A percentile compares a stretch with the other conserved stretches of the same genome.
Evolutionary conservation across 164 flowering plant species (phyloP).

Genomic region (Tinospora cordifolia): DNA sequence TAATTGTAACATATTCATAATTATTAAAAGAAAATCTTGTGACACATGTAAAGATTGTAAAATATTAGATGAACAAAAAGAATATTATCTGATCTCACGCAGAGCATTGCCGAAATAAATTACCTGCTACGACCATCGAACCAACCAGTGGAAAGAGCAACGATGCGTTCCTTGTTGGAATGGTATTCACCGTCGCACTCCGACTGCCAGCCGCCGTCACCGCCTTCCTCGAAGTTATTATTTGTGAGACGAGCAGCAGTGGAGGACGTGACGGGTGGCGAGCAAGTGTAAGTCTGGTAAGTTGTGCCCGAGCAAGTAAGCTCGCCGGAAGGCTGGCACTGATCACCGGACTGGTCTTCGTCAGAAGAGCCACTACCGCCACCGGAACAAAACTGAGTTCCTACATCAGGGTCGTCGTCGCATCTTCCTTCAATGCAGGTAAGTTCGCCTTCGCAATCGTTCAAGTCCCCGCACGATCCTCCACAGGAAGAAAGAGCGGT

Average conservation of each 20-base stretch:
- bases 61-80: too few species aligned
- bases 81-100: too few species aligned
- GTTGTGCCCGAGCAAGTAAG: background rate
- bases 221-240: background rate
- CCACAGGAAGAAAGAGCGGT: background rate
- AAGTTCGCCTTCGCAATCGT: background rate
- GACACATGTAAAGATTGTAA: too few species aligned
- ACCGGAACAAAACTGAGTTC: background rate
- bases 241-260: background rate
- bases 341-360: background rate
- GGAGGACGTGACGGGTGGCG: background rate
- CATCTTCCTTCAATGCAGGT: background rate
- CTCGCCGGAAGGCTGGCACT: background rate
- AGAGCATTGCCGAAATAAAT: too few species aligned
- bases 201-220: background rate
- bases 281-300: background rate
- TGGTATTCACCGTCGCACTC: background rate
- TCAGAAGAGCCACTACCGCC: background rate
- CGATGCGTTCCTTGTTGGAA: background rate
- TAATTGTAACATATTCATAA: too few species aligned
- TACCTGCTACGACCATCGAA: slow-evolving; percentile 2
- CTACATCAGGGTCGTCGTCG: background rate
- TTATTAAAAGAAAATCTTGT: too few species aligned
- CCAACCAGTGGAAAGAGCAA: slow-evolving; percentile 1
- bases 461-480: background rate